Evolutionary conservation across 139 green algal genomes (phyloP).

Genomic region (Chlorella sp.): DNA sequence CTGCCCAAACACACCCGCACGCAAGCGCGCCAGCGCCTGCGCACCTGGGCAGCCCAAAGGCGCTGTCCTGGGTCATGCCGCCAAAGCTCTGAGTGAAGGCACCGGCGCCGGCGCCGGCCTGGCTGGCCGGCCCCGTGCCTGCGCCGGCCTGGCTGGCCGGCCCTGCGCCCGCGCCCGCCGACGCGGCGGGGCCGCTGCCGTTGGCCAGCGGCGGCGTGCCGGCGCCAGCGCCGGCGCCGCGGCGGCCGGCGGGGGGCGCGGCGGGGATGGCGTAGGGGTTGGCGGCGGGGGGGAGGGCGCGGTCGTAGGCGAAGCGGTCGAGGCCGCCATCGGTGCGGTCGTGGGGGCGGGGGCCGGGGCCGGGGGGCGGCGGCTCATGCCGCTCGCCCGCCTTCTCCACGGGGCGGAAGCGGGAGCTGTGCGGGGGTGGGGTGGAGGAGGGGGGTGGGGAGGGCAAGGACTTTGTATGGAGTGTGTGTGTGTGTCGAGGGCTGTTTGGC

Average conservation of each 20-base stretch:
- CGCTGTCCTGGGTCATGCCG: conserved; percentile 29
- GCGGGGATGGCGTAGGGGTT: conserved; percentile 36
- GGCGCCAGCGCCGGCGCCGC: not conserved
- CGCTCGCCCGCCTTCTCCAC: conserved; percentile 36
- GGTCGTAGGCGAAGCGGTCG: not conserved
- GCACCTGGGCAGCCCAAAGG: conserved; percentile 9
- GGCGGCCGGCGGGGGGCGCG: not conserved
- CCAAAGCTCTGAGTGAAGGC: conserved; percentile 29
- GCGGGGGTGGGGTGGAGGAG: too few relatives aligned
- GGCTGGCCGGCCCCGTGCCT: conserved; percentile 1
- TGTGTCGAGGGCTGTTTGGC: too few relatives aligned
- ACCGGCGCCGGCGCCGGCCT: too few relatives aligned
- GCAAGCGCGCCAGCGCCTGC: too few relatives aligned
- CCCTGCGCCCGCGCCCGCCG: too few relatives aligned
- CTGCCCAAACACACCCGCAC: too few relatives aligned
- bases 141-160: conserved; percentile 6
- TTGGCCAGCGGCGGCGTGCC: not conserved
- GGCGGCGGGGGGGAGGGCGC: conserved; percentile 24
- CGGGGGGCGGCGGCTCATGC: not conserved
- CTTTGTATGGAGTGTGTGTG: too few relatives aligned
- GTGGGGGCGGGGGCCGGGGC: not conserved
- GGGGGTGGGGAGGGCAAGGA: too few relatives aligned
- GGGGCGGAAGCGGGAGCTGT: conserved; percentile 31
- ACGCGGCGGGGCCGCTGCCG: not conserved
- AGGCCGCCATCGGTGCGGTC: not conserved